phyloP scores from a whole-genome alignment of 1,284 basidiomycete species.

The Sanghuangporus weigelae region DNA sequence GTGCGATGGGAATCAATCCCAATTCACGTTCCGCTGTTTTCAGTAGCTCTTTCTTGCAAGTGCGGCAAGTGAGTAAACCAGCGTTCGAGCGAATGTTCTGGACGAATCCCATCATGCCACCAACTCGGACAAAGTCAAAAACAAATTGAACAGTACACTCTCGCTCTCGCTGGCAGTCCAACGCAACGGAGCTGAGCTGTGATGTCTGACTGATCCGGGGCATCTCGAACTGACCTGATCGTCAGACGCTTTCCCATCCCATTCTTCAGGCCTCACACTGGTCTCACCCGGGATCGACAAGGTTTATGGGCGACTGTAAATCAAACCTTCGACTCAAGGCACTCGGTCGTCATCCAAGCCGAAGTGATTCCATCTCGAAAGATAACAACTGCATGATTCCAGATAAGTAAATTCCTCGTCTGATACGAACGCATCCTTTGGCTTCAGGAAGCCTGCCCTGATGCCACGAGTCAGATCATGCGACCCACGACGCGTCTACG shows the following conservation, averaged over 20 bases:
- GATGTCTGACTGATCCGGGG: too few species aligned
- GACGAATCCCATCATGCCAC: too few species aligned
- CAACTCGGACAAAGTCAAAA: too few species aligned
- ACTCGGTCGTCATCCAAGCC: background rate
- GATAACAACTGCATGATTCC: background rate
- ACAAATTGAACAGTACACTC: too few species aligned
- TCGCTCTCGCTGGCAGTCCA: too few species aligned
- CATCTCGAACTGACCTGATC: background rate
- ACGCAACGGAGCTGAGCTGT: too few species aligned
- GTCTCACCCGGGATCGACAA: background rate
- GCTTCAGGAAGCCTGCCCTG: background rate
- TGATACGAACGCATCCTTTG: background rate
- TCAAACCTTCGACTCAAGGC: background rate
- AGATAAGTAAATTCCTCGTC: background rate
- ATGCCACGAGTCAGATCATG: background rate
- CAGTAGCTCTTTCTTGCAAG: background rate
- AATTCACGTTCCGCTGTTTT: conserved; percentile 18
- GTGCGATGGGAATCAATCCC: too few species aligned
- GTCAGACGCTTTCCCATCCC: background rate
- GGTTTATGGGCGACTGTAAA: background rate
- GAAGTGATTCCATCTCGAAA: background rate
- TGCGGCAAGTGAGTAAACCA: too few species aligned
- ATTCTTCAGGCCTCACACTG: background rate
- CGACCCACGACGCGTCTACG: background rate
- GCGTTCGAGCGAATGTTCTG: too few species aligned